These are phyloP conservation scores for Takakia lepidozioides DNA, from an alignment of 225 moss, liverwort and hornwort genomes.

Conservation along the genomic window DNA sequence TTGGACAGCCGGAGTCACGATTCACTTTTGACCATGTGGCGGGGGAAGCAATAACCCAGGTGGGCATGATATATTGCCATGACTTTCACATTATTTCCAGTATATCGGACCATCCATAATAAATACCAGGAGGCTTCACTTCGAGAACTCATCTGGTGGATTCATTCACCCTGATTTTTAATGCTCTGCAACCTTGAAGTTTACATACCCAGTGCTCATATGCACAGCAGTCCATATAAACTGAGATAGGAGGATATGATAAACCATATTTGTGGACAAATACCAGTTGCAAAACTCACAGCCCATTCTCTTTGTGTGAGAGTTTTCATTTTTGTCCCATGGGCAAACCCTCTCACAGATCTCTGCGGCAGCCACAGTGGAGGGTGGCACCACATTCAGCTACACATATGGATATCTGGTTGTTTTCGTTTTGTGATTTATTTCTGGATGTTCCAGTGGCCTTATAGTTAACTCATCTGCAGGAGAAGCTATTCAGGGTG, in stretches of 20 bases:
- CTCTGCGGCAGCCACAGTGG: too few species aligned
- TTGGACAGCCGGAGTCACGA: slow-evolving; percentile 75
- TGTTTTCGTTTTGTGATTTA: neutral
- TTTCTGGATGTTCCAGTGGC: neutral
- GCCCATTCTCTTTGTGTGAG: neutral
- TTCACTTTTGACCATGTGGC: slow-evolving; percentile 96
- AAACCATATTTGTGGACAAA: too few species aligned
- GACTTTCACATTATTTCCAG: too few species aligned
- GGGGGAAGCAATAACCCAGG: slow-evolving; percentile 83
- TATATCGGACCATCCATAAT: too few species aligned
- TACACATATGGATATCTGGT: neutral
- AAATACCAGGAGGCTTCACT: too few species aligned
- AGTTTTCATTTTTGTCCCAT: neutral
- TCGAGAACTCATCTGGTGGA: too few species aligned
- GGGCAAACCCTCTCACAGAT: too few species aligned
- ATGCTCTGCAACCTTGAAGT: neutral
- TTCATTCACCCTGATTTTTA: neutral
- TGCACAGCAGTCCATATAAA: too few species aligned
- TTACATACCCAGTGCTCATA: too few species aligned
- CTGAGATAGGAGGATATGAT: too few species aligned
- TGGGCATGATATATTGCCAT: too few species aligned
- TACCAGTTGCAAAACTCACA: neutral
- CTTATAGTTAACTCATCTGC: slow-evolving; percentile 7
- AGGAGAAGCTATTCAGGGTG: slow-evolving; percentile 71
- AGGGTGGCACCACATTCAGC: too few species aligned